phyloP scores from a whole-genome alignment of 2,329 filamentous ascomycete genomes.

The Penicillium corylophilum region DNA sequence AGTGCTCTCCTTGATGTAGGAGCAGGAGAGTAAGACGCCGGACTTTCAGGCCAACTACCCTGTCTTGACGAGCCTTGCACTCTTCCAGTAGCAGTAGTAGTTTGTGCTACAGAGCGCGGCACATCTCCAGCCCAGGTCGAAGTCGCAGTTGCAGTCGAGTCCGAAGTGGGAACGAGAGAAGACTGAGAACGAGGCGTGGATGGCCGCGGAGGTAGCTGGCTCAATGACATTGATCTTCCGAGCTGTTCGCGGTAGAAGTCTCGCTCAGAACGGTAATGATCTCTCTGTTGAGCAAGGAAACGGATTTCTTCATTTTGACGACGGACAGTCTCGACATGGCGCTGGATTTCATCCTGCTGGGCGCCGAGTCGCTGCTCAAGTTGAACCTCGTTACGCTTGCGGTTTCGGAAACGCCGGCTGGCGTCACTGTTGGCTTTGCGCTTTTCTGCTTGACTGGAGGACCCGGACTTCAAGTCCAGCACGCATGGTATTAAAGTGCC shows the following conservation, averaged over 20 bases:
- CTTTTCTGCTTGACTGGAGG: slow-evolving; percentile 42
- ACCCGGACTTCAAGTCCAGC: slow-evolving; percentile 43
- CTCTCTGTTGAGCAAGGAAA: slow-evolving; percentile 33
- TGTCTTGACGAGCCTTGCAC: slow-evolving; percentile 15
- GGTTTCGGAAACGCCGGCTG: slow-evolving; percentile 42
- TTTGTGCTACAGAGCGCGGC: not conserved
- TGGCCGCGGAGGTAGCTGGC: slow-evolving; percentile 31
- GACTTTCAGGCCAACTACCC: slow-evolving; percentile 16
- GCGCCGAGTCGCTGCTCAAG: slow-evolving; percentile 38
- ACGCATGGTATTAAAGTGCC: slow-evolving; percentile 36
- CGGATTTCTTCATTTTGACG: slow-evolving; percentile 38
- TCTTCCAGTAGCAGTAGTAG: slow-evolving; percentile 1
- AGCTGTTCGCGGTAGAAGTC: slow-evolving; percentile 41
- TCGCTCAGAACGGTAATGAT: slow-evolving; percentile 42
- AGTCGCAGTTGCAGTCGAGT: slow-evolving; percentile 9
- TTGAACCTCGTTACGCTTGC: slow-evolving; percentile 42
- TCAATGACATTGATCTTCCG: slow-evolving; percentile 25
- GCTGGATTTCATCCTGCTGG: slow-evolving; percentile 40
- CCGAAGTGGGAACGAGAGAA: not conserved
- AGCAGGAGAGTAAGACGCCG: slow-evolving; percentile 15
- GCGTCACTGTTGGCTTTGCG: slow-evolving; percentile 45
- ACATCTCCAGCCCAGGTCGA: slow-evolving; percentile 10
- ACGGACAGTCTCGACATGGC: slow-evolving; percentile 28
- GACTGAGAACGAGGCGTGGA: slow-evolving; percentile 29
- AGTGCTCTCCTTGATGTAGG: slow-evolving; percentile 5